Conservation (phyloP, 2,329 filamentous ascomycete species). For the Cercospora sesami region DNA sequence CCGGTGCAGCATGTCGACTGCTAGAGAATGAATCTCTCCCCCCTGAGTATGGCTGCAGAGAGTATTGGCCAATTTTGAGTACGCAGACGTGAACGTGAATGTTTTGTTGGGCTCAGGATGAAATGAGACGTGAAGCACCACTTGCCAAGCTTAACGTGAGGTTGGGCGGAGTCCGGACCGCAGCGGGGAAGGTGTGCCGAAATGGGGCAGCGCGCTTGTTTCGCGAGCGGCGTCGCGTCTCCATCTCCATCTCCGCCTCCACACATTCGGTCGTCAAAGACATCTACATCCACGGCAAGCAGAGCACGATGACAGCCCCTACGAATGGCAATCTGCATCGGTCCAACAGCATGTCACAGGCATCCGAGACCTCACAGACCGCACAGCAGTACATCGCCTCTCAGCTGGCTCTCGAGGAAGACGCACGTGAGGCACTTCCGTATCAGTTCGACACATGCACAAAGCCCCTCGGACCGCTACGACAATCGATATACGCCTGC, state of each 20-base stretch:
- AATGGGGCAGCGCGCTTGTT: background rate
- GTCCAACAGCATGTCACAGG: constrained; percentile 23
- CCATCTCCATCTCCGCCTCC: background rate
- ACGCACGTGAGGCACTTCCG: constrained; percentile 90
- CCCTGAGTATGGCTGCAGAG: background rate
- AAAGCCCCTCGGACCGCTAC: constrained; percentile 79
- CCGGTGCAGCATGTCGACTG: no score
- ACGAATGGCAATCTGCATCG: constrained; percentile 11
- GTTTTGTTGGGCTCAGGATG: no score
- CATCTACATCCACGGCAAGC: background rate
- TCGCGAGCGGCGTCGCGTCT: background rate
- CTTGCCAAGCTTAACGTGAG: background rate
- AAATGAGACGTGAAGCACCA: background rate
- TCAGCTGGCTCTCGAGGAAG: constrained; percentile 87
- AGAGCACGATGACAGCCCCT: background rate
- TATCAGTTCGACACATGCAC: constrained; percentile 96
- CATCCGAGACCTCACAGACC: constrained; percentile 54
- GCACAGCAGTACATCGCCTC: constrained; percentile 73
- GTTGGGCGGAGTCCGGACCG: background rate
- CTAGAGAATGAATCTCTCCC: no score
- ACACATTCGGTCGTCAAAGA: background rate
- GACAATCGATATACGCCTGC: constrained; percentile 88
- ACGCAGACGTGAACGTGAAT: no score
- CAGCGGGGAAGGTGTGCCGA: background rate
- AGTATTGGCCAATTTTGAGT: no score